Percentiles rank a stretch among this genome's conserved stretches.
These are phyloP conservation scores for Globisporangium cystogenes DNA, from an alignment of 352 stramenopile species.

Conservation along the genomic window DNA sequence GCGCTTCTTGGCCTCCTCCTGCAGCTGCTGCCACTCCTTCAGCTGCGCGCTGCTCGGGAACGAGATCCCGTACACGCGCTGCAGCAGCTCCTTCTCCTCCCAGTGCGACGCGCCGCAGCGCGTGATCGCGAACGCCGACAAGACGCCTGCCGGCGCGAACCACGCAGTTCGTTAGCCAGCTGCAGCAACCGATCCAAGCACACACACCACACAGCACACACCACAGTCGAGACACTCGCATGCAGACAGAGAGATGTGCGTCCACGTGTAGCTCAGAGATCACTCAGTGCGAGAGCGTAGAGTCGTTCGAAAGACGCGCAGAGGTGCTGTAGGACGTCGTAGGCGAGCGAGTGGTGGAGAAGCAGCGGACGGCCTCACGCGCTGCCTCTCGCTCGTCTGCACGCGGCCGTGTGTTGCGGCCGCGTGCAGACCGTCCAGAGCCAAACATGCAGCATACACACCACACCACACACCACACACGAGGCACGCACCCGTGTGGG, in stretches of 20 bases:
- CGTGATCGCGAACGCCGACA: conserved; percentile 95
- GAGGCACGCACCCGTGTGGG: conserved; percentile 82
- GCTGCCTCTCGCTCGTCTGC: conserved; percentile 86
- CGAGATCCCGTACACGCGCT: conserved; percentile 96
- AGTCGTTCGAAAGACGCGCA: conserved; percentile 61
- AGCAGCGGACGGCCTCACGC: conserved; percentile 15
- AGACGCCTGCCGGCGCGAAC: conserved; percentile 27
- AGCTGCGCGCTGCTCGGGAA: conserved; percentile 90
- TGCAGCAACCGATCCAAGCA: conserved; percentile 9
- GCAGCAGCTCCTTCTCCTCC: conserved; percentile 87
- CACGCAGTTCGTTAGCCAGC: not conserved
- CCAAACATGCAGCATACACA: not conserved
- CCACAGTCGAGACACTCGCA: not conserved
- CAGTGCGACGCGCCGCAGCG: conserved; percentile 94
- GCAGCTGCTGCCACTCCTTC: conserved; percentile 80
- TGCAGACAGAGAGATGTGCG: conserved; percentile 30
- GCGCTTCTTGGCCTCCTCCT: conserved; percentile 96
- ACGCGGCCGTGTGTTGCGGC: conserved; percentile 34
- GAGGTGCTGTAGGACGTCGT: conserved; percentile 50
- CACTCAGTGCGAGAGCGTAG: conserved; percentile 69
- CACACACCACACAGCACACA: conserved; percentile 6
- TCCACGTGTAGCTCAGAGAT: conserved; percentile 76
- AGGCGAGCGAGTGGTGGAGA: conserved; percentile 11
- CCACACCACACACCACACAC: conserved; percentile 31
- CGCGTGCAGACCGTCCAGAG: conserved; percentile 41